Evolutionary conservation across 768 basidiomycete species (phyloP).

Genomic region (Cubamyces lactineus): DNA sequence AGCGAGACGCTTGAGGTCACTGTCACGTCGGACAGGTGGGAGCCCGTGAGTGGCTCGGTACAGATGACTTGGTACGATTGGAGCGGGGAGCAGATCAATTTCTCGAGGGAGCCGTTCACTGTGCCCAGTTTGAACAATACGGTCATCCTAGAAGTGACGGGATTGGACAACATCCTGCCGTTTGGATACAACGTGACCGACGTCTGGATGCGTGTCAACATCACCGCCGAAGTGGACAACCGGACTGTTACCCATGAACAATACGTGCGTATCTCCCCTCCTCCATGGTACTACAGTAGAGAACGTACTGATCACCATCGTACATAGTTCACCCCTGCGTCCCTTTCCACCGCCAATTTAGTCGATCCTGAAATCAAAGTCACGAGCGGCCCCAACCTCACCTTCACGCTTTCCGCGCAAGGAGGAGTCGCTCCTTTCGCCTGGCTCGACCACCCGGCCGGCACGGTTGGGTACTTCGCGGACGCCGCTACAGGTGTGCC

Average conservation of each 20-base stretch:
- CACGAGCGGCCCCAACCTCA: conserved; percentile 37
- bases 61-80: conserved; percentile 64
- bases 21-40: conserved; percentile 57
- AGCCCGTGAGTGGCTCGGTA: conserved; percentile 47
- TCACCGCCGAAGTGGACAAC: conserved; percentile 46
- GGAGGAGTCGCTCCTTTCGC: conserved; percentile 61
- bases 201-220: conserved; percentile 55
- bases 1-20: conserved; percentile 52
- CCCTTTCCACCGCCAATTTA: conserved; percentile 49
- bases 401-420: conserved; percentile 54
- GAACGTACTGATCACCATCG: not conserved
- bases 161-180: conserved; percentile 51
- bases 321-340: conserved; percentile 53
- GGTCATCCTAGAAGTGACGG: conserved; percentile 43
- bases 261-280: conserved; percentile 44
- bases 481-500: conserved; percentile 46
- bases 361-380: conserved; percentile 53
- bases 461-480: conserved; percentile 56
- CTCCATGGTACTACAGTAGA: not conserved
- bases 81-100: conserved; percentile 45
- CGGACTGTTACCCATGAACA: conserved; percentile 52
- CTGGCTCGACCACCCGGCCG: conserved; percentile 61
- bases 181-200: conserved; percentile 42
- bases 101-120: conserved; percentile 43
- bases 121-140: conserved; percentile 56